Evolutionary conservation across 208 protist genomes (phyloP), one percentile per base, ranked within the genome.

Genomic region (Trichomonas vaginalis): DNA sequence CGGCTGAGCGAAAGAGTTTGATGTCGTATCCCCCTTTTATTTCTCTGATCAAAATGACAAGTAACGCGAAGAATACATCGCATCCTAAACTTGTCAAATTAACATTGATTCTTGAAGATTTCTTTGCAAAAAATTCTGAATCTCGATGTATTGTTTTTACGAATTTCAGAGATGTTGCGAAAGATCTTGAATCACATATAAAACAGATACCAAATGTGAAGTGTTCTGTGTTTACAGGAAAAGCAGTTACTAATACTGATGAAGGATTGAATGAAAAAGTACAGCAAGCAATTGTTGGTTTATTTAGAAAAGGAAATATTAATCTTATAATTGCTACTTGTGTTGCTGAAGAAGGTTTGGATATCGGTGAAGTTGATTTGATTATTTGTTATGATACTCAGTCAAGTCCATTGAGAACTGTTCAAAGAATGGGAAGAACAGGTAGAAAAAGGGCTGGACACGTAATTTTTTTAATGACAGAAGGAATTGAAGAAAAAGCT

Each of bases 291-390:
- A 48, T 96, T 42, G 32, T 97, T 27, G 4, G 42, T 0, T 17
- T 56, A 70, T 97, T 97, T 86, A 61, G 56, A 45, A 0, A 35
- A 17, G 96, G 96, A 35, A n/a, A 49, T 70, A 90, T 61, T 96
- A 97, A 97, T 95, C 86, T 96, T 14, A 96, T 97, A 27, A 96
- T 97, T 14, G 56, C 96, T n/a, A 97, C 96, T 27, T 96, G n/a
- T 6, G 96, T 97, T 40, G 97, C 95, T 83, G 97, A 97, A 95
- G 97, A 97, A 95, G 97, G 97, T 9, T 95, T 97, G 23, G 97
- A 97, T 88, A 97, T 97, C 70, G 97, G 97, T 4, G 96, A 97
- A 86, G 97, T 97, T 27, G 96, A 97, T 95, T 96, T 97, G 27
- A 96, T 97, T 95, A 95, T 97, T 17, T 96, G 46, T 62, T 97